Base-by-base conservation (phyloP, 305 asterid species). In the Fraxinus angustifolia region DNA sequence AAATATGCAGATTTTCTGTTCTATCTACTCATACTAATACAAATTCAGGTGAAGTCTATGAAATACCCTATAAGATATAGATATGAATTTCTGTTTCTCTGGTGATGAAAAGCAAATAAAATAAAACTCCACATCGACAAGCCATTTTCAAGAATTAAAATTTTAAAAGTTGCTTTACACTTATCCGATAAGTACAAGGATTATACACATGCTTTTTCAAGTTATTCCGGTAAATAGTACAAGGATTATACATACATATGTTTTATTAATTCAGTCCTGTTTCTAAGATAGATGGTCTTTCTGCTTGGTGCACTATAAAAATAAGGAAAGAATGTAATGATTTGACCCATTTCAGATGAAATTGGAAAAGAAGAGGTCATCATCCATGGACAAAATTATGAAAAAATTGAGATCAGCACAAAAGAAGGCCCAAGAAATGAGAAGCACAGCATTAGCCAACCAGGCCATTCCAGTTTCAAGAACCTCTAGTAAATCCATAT, bases 361-460 rank as follows among this genome's bases (percentile, higher is more conserved):
- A 86, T 56, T 96, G 93, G 98, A 96, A 81, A 94, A 94, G 88
- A 96, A 91, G 95, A 93, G 97, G 85, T 92, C 98, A 19, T 88
- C 97, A 60, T 94, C 99, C 42, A 93, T 93, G 95, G 97, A 93
- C 87, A 96, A 89, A 86, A 96, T 94, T 60, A 86, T 93, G 97
- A 93, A 87, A 75, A 96, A 93, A 89, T 87, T 96, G 81, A 89
- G 88, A 85, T 89, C 89, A 19, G 97, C 98, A 38, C 97, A 96
- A 77, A 92, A 90, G 90, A 96, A 94, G 90, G 99, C 98, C 34
- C 97, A 90, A 75, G 90, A 89, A 67, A 90, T 94, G 97, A 91
- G 99, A 84, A 89, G 91, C 87, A 88, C 93, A 1, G 78, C 84
- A 83, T 78, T 82, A 79, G 68, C 86, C 83, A 87, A 88, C 85